Evolutionary conservation across 83 land plant genomes (phyloP), one percentile per base, ranked within the genome.

Genomic region (Thuja plicata): DNA sequence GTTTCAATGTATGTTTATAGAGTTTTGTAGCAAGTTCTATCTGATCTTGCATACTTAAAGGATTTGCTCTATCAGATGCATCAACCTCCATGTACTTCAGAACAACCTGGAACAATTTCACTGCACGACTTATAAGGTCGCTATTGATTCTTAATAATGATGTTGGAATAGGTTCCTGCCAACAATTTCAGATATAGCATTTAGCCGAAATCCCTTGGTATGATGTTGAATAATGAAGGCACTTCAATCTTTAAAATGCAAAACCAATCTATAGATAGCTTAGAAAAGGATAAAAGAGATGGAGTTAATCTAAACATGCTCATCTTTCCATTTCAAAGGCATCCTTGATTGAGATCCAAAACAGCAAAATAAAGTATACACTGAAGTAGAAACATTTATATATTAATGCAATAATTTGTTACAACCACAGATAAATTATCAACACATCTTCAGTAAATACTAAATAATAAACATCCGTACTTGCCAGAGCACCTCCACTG

Each of bases 141-240:
- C 93, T 92, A 87, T 91, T 97, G 35, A 98, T 91, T 88, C 96
- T 94, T 71, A 98, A 92, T 50, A 98, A 90, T 40, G 99, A 97
- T 32, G 99, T 98, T 43, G 99, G 99, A 48, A 98, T 98, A 40
- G 98, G 98, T 66, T 98, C 99, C 99, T 98, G 96, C 37, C 74
- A 85, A 24, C 3, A 74, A 86, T 54, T 79, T 17, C 46, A 27
- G 30, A 86, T 79, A 16, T 77, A 84, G 55, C 2, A 24, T 46
- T 80, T 60, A 76, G 6, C 89, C 10, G 66, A 89, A n/a, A 19
- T 0, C 11, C 34, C 70, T 73, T 73, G 8, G 2, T 45, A 3
- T 11, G 21, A 27, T 32, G n/a, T 55, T 24, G 41, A 16, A 34
- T 32, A 17, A 3, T 11, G 55, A 52, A 57, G 50, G 19, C 45